Base-by-base conservation (phyloP, 495 filamentous ascomycete genomes). In the Staphylotrichum tortipilum region DNA sequence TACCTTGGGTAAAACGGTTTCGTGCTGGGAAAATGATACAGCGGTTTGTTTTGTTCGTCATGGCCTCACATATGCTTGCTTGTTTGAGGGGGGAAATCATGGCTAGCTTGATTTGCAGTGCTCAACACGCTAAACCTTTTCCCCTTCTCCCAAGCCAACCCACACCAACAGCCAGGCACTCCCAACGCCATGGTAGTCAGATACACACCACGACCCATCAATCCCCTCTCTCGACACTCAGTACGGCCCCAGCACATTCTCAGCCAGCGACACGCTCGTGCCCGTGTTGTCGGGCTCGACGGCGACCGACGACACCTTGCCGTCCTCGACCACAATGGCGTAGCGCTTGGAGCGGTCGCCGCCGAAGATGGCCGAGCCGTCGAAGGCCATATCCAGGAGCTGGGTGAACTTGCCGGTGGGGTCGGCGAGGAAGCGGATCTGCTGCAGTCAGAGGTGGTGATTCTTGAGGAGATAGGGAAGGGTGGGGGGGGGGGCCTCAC, bases 231-330 rank as follows among this genome's bases (percentile, higher is more conserved):
- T n/a, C n/a, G n/a, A n/a, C n/a, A n/a, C n/a, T n/a, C n/a, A n/a
- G n/a, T n/a, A n/a, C n/a, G 34, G 12, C 1, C 68, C 78, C 38
- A 90, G 65, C 4, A 90, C 85, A 52, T 88, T 83, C 44, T 87
- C 83, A 38, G 83, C 86, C 44, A 84, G 65, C 23, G 59, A 63
- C 7, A 64, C 62, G 21, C 33, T 76, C 11, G 92, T 75, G 29
- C 92, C 89, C 29, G 88, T 94, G 69, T 91, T 96, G 68, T 98
- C 91, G 17, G 90, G 89, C 74, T 97, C 92, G 35, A 95, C 77
- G 54, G 84, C 79, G 37, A 83, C 69, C 53, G 81, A 76, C 68
- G 77, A 84, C 60, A 89, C 83, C 68, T 85, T 88, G 39, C 88
- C 87, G 56, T 86, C 70, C 69, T 90, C 80, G 41, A 91, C 69